Conservation (phyloP, 2,329 filamentous ascomycete genomes). For the Fusarium tanahbumbuense region DNA sequence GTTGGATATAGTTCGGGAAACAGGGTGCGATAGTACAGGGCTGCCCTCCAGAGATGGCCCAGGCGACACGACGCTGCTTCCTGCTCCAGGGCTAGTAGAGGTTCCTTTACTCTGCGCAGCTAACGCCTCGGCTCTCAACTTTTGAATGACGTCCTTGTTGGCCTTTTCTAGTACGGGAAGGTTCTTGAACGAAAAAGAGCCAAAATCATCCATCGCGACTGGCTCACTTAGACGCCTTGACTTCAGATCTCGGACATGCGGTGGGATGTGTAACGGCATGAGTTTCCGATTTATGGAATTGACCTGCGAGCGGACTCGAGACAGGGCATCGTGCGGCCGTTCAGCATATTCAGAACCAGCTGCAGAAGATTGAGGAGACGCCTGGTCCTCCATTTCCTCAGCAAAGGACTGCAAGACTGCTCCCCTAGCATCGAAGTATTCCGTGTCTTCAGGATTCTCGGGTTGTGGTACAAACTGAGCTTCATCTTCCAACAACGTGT, state of each 20-base stretch:
- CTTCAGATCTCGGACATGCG: conserved; percentile 92
- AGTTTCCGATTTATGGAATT: conserved; percentile 88
- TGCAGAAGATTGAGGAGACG: conserved; percentile 75
- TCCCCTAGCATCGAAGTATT: conserved; percentile 94
- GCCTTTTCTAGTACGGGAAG: conserved; percentile 95
- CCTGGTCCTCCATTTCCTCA: conserved; percentile 92
- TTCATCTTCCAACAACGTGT: conserved; percentile 90
- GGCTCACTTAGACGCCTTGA: conserved; percentile 91
- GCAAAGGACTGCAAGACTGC: conserved; percentile 92
- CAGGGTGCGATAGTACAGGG: conserved; percentile 80
- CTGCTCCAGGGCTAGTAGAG: conserved; percentile 57
- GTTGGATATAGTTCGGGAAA: conserved; percentile 85
- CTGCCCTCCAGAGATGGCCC: conserved; percentile 83
- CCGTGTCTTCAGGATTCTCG: conserved; percentile 95
- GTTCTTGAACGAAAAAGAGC: conserved; percentile 97
- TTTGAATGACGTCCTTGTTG: conserved; percentile 98
- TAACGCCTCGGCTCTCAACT: conserved; percentile 90
- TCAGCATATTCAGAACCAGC: conserved; percentile 84
- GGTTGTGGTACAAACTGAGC: conserved; percentile 93
- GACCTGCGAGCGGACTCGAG: conserved; percentile 86
- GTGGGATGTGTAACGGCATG: conserved; percentile 96
- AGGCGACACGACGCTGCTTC: conserved; percentile 64
- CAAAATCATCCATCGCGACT: conserved; percentile 90
- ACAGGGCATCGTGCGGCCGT: conserved; percentile 93
- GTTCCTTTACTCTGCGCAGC: conserved; percentile 70